Evolutionary conservation across 768 basidiomycete species (phyloP).

Genomic region (Plicaturopsis crispa): DNA sequence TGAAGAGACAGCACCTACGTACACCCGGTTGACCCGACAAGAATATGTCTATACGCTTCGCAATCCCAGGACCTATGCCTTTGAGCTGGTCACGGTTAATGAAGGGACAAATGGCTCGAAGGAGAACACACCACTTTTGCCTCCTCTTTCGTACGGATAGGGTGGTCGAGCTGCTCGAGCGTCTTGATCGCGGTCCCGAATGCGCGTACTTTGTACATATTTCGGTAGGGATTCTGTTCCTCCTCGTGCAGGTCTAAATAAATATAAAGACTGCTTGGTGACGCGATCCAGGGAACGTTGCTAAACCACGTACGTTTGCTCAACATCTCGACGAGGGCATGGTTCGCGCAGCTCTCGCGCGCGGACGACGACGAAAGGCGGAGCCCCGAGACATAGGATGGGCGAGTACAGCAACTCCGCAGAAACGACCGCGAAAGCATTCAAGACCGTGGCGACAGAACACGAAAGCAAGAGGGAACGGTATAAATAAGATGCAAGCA

Average conservation of each 20-base stretch:
- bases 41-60: constrained; percentile 36
- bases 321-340: constrained; percentile 32
- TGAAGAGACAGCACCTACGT: constrained; percentile 19
- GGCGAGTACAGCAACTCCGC: too few species aligned
- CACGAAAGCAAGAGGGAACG: too few species aligned
- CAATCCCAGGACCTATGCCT: constrained; percentile 32
- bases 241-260: constrained; percentile 35
- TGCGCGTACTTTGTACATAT: constrained; percentile 42
- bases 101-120: constrained; percentile 1
- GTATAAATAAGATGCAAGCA: too few species aligned
- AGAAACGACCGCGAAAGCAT: too few species aligned
- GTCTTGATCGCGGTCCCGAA: constrained; percentile 39
- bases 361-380: too few species aligned
- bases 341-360: constrained; percentile 19
- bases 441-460: too few species aligned
- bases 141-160: constrained; percentile 36
- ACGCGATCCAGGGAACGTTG: too few species aligned
- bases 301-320: too few species aligned
- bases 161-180: constrained; percentile 30
- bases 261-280: constrained; percentile 3
- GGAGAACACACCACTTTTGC: constrained; percentile 25
- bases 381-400: too few species aligned
- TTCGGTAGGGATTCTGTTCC: constrained; percentile 23
- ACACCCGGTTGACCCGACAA: constrained; percentile 24
- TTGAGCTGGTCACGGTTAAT: constrained; percentile 14